Base-by-base conservation (phyloP, 257 asterid genomes). In the Lantana camara region DNA sequence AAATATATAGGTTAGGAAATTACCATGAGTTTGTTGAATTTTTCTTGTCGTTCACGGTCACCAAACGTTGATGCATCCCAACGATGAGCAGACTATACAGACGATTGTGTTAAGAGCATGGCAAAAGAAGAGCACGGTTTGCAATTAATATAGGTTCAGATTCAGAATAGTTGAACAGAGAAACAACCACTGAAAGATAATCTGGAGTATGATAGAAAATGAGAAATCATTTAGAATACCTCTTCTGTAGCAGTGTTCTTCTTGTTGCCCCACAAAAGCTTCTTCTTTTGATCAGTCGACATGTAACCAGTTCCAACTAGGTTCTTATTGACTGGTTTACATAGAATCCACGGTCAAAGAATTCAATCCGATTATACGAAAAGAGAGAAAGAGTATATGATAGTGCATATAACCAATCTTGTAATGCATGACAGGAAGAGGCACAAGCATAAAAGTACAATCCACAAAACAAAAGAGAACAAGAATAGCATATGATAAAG, bases 21-120 rank as follows among this genome's bases (percentile, higher is more conserved):
- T 93, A 93, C 98, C 99, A 94, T 94, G 89, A 94, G 99, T 79
- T 94, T 94, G 78, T 88, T 82, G 93, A 94, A 94, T 73, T 90
- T 94, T 75, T 90, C 99, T 74, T 94, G 99, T 7, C 95, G 84
- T 46, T 94, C 99, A 35, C 86, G 93, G 67, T 94, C 99, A 63
- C 90, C 96, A 86, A 86, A 78, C 44, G 51, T 80, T 64, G 96
- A 49, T 5, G 82, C 63, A 75, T 88, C 96, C 97, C 99, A 94
- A 70, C 66, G 96, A 71, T 80, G 91, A 70, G 84, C 68, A 46
- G 95, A 73, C 97, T 93, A 81, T 72, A 68, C 35, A 68, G 73
- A 69, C 56, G 64, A 76, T 68, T 52, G 60, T 16, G 56, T 77
- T 64, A 71, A 74, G 50, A 76, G 5, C 32, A 66, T 73, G 52